phyloP scores from a whole-genome alignment of 371 early-diverging fungal species.

The Syncephalastrum sp. region DNA sequence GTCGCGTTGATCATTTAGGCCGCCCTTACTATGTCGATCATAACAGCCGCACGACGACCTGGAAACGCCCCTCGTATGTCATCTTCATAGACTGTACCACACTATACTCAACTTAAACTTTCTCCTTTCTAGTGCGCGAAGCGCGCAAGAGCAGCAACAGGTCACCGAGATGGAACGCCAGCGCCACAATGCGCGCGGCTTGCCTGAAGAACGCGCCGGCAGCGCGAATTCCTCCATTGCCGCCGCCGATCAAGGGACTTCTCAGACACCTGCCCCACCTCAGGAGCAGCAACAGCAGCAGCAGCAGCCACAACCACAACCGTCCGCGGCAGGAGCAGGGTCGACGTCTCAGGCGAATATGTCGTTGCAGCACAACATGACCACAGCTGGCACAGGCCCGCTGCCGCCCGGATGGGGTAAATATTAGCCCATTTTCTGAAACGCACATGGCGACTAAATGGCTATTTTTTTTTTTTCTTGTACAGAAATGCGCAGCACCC shows the following conservation, averaged over 20 bases:
- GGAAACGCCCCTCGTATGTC: constrained; percentile 64
- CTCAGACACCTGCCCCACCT: no score
- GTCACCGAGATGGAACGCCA: constrained; percentile 73
- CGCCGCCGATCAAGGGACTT: no score
- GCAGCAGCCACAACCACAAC: no score
- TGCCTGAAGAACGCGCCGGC: constrained; percentile 63
- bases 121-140: constrained; percentile 31
- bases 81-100: not conserved
- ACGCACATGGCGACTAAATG: not conserved
- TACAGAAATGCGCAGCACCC: constrained; percentile 70
- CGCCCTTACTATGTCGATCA: constrained; percentile 77
- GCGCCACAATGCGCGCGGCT: constrained; percentile 75
- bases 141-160: constrained; percentile 50
- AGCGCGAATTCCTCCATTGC: constrained; percentile 7
- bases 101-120: constrained; percentile 5
- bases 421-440: constrained; percentile 4
- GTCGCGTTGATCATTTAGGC: constrained; percentile 65
- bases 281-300: not conserved
- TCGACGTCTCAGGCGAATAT: constrained; percentile 28
- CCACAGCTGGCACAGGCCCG: constrained; percentile 78
- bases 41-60: constrained; percentile 68
- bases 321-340: not conserved
- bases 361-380: constrained; percentile 53
- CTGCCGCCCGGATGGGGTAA: constrained; percentile 93
- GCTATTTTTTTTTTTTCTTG: constrained; percentile 6